Conservation (phyloP, 78 protist genomes). For the Dictyostelium capitatum region DNA sequence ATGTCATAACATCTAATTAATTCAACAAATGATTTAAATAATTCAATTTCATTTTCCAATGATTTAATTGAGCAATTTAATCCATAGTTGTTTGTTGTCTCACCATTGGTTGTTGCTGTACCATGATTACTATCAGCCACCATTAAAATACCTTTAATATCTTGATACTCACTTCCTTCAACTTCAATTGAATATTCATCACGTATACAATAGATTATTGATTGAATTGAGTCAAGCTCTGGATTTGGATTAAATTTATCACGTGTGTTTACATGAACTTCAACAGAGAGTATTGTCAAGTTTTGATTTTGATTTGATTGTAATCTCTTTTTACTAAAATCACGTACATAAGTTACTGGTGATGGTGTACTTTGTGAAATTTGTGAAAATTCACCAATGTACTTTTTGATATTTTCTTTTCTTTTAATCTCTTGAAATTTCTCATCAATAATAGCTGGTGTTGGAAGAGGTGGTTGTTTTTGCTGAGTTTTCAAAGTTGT, state of each 20-base stretch:
- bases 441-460: background rate
- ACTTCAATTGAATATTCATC: conserved; percentile 73
- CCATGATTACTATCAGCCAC: background rate
- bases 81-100: background rate
- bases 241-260: conserved; percentile 78
- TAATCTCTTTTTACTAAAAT: background rate
- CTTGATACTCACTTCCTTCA: conserved; percentile 66
- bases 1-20: conserved; percentile 86
- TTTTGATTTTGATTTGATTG: conserved; percentile 64
- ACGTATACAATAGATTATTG: conserved; percentile 66
- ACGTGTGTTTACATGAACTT: conserved; percentile 75
- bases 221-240: conserved; percentile 43
- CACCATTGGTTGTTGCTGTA: background rate
- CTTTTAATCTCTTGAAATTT: background rate
- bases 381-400: conserved; percentile 41
- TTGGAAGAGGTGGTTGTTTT: background rate
- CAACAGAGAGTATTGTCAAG: conserved; percentile 77
- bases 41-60: conserved; percentile 35
- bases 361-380: conserved; percentile 54
- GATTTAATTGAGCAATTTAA: conserved; percentile 3
- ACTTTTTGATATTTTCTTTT: background rate
- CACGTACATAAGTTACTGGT: background rate
- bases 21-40: conserved; percentile 55
- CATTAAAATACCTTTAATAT: conserved; percentile 74
- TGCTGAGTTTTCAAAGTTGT: too few species aligned